Percentiles rank a stretch among this genome's conserved stretches.
These are phyloP conservation scores for Diaporthe humulicola DNA, from an alignment of 2,329 filamentous ascomycete genomes.

Conservation along the genomic window DNA sequence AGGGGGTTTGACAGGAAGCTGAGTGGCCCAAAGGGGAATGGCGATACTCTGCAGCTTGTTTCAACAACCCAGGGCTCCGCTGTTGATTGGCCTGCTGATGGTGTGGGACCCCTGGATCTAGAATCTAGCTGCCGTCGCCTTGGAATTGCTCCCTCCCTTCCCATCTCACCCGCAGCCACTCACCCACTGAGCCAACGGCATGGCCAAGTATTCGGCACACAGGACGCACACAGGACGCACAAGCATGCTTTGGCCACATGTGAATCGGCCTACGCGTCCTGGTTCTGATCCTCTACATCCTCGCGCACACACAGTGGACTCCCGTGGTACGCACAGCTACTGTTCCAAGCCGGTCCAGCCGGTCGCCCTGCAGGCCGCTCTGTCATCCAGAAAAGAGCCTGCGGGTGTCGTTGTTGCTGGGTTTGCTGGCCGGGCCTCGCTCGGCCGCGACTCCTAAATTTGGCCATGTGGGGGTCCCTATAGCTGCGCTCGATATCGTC, in stretches of 20 bases:
- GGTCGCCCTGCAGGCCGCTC: constrained; percentile 2
- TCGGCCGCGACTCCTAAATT: constrained; percentile 23
- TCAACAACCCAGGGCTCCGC: constrained; percentile 8
- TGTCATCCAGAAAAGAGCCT: constrained; percentile 17
- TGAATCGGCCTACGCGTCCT: neutral
- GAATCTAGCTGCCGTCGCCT: constrained; percentile 12
- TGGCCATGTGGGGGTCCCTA: constrained; percentile 26
- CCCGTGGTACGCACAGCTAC: neutral
- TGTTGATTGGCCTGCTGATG: neutral
- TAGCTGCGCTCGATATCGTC: constrained; percentile 20
- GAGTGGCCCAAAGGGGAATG: constrained; percentile 19
- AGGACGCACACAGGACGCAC: neutral
- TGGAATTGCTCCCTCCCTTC: constrained; percentile 26
- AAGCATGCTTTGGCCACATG: neutral
- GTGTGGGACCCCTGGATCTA: constrained; percentile 28
- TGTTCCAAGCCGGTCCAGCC: neutral
- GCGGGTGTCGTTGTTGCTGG: constrained; percentile 8
- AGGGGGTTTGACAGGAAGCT: constrained; percentile 30
- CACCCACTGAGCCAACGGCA: too few relatives aligned
- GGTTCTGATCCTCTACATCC: neutral
- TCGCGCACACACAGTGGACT: neutral
- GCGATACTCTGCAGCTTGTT: constrained; percentile 14
- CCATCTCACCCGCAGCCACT: constrained; percentile 11
- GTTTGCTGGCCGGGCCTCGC: constrained; percentile 15
- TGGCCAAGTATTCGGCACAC: too few relatives aligned